Percentiles rank a stretch among this genome's conserved stretches.
phyloP scores from a whole-genome alignment of 768 basidiomycete genomes.

The Termitomyces bulborhizus region DNA sequence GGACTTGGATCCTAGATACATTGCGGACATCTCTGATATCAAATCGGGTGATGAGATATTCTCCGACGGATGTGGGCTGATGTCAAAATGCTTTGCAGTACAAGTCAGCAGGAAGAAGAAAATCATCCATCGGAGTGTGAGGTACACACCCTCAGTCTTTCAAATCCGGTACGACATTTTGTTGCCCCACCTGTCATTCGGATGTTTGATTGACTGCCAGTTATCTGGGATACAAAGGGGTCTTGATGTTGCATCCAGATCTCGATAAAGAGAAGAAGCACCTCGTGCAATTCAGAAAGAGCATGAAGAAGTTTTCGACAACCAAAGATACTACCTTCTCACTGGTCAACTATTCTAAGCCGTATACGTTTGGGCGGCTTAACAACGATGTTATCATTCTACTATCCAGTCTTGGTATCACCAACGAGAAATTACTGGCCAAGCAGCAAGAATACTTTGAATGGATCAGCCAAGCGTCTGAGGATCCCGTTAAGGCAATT shows the following conservation, averaged over 20 bases:
- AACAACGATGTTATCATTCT: conserved; percentile 64
- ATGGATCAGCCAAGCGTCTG: conserved; percentile 49
- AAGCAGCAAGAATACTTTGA: conserved; percentile 55
- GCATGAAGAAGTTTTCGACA: conserved; percentile 66
- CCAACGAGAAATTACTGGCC: conserved; percentile 42
- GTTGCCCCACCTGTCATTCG: not conserved
- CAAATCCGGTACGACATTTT: conserved; percentile 46
- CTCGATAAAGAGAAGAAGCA: conserved; percentile 41
- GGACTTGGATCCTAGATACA: conserved; percentile 39
- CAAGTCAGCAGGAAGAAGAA: conserved; percentile 48
- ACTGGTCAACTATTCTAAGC: conserved; percentile 57
- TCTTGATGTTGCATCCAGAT: conserved; percentile 60
- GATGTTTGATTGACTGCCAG: conserved; percentile 22
- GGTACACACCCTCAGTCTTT: conserved; percentile 57
- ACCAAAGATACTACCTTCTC: conserved; percentile 56
- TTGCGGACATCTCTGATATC: conserved; percentile 55
- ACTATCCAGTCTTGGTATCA: conserved; percentile 56
- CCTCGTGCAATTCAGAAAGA: conserved; percentile 54
- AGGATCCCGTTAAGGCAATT: conserved; percentile 41
- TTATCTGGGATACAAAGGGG: conserved; percentile 69
- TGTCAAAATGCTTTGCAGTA: conserved; percentile 43
- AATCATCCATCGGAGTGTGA: conserved; percentile 45
- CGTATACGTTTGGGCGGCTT: too few relatives aligned
- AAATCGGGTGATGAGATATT: conserved; percentile 50
- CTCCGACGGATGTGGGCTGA: conserved; percentile 67